Evolutionary conservation across 148 eudicot genomes (phyloP).

Genomic region (Bassia scoparia): DNA sequence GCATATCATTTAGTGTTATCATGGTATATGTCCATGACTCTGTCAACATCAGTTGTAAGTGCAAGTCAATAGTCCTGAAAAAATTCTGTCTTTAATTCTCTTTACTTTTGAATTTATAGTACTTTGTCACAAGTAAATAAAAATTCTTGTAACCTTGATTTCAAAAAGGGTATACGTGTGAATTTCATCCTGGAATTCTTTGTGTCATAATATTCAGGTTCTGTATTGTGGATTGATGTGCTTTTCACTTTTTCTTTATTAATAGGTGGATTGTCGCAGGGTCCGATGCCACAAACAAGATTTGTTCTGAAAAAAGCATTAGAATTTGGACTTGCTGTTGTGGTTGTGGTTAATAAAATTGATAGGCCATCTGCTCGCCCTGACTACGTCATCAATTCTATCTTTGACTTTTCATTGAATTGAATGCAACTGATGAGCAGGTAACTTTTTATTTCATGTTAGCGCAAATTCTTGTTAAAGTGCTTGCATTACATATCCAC

Average conservation of each 20-base stretch:
- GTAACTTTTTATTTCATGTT: conserved; percentile 48
- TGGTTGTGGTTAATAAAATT: conserved; percentile 92
- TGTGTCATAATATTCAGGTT: not conserved
- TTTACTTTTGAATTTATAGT: not conserved
- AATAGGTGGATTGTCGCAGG: conserved; percentile 97
- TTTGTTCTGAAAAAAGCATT: conserved; percentile 96
- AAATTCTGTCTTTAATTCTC: not conserved
- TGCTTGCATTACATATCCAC: not conserved
- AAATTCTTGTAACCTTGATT: not conserved
- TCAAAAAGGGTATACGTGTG: not conserved
- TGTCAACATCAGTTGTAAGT: not conserved
- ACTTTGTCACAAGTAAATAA: not conserved
- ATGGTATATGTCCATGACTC: not conserved
- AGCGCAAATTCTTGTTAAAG: not conserved
- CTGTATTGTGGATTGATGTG: not conserved
- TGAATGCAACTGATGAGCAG: conserved; percentile 96
- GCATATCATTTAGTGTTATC: not conserved
- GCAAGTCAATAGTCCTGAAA: not conserved
- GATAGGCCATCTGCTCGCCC: conserved; percentile 99
- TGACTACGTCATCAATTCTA: conserved; percentile 85
- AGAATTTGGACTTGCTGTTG: conserved; percentile 96
- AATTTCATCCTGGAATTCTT: not conserved
- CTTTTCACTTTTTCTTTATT: conserved; percentile 10
- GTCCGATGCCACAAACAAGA: conserved; percentile 99
- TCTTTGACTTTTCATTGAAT: conserved; percentile 92